Conservation (phyloP, 78 protist species). For the Dictyostelium discoideum region DNA sequence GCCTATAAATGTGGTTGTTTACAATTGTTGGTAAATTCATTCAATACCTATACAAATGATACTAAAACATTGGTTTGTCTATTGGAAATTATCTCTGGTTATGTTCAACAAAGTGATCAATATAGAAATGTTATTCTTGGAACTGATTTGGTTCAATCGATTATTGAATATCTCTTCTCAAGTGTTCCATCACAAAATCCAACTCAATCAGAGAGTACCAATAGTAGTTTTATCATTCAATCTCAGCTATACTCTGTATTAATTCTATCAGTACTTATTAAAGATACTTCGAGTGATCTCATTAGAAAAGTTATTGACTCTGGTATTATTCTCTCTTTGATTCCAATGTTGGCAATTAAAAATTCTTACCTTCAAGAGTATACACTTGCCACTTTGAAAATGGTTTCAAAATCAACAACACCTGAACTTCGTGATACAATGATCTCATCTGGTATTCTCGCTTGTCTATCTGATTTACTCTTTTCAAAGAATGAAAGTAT, state of each 20-base stretch:
- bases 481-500: conserved; percentile 45
- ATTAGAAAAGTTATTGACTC: conserved; percentile 52
- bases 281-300: conserved; percentile 27
- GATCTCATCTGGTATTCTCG: conserved; percentile 46
- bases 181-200: conserved; percentile 8
- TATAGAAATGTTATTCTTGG: conserved; percentile 20
- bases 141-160: conserved; percentile 45
- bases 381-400: conserved; percentile 21
- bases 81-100: conserved; percentile 51
- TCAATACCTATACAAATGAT: conserved; percentile 28
- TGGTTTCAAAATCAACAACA: conserved; percentile 23
- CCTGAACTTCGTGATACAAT: conserved; percentile 45
- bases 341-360: conserved; percentile 57
- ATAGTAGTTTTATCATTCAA: conserved; percentile 51
- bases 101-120: conserved; percentile 40
- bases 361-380: conserved; percentile 69
- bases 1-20: conserved; percentile 69
- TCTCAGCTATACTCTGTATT: conserved; percentile 38
- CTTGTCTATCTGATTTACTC: background rate
- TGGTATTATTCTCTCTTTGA: conserved; percentile 59
- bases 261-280: conserved; percentile 32
- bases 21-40: background rate
- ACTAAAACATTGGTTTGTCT: conserved; percentile 60
- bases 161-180: conserved; percentile 57
- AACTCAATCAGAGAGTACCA: background rate